Conservation (phyloP, 306 rosid genomes). For the Datisca glomerata region DNA sequence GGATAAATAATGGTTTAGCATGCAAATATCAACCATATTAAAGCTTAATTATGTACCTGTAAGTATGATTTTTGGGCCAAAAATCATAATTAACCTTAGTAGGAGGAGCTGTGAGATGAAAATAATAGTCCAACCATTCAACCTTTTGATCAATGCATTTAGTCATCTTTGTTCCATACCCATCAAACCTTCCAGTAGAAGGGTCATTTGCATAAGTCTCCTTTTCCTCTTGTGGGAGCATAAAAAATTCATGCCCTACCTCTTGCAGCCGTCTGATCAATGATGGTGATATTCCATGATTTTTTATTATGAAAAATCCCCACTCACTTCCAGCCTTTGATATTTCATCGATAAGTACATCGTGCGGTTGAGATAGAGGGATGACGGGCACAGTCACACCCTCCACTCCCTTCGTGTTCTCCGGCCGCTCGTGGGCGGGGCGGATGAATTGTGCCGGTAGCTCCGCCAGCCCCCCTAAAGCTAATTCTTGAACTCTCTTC, state of each 20-base stretch:
- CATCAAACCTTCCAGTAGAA: slow-evolving; percentile 34
- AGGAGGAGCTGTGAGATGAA: slow-evolving; percentile 42
- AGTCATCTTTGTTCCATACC: slow-evolving; percentile 58
- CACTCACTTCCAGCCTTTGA: slow-evolving; percentile 25
- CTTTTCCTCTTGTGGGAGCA: slow-evolving; percentile 38
- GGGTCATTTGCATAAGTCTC: slow-evolving; percentile 53
- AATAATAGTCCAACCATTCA: slow-evolving; percentile 65
- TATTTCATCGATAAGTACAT: slow-evolving; percentile 7
- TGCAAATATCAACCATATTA: background rate
- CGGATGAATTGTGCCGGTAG: slow-evolving; percentile 17
- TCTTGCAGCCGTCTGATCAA: slow-evolving; percentile 32
- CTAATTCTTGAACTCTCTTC: slow-evolving; percentile 22
- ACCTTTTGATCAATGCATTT: slow-evolving; percentile 38
- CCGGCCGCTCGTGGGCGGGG: slow-evolving; percentile 16
- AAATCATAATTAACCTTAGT: slow-evolving; percentile 24
- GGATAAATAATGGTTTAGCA: background rate
- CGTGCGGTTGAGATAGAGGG: slow-evolving; percentile 21
- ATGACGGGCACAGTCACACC: slow-evolving; percentile 18
- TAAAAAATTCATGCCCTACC: slow-evolving; percentile 38
- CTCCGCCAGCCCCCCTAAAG: slow-evolving; percentile 4
- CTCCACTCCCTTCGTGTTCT: slow-evolving; percentile 20
- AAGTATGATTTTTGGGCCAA: slow-evolving; percentile 46
- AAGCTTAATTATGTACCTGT: slow-evolving; percentile 22
- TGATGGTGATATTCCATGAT: slow-evolving; percentile 33
- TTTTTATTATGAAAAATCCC: slow-evolving; percentile 41